Evolutionary conservation across 2,329 filamentous ascomycete genomes (phyloP).

Genomic region (Ilyonectria sp.): DNA sequence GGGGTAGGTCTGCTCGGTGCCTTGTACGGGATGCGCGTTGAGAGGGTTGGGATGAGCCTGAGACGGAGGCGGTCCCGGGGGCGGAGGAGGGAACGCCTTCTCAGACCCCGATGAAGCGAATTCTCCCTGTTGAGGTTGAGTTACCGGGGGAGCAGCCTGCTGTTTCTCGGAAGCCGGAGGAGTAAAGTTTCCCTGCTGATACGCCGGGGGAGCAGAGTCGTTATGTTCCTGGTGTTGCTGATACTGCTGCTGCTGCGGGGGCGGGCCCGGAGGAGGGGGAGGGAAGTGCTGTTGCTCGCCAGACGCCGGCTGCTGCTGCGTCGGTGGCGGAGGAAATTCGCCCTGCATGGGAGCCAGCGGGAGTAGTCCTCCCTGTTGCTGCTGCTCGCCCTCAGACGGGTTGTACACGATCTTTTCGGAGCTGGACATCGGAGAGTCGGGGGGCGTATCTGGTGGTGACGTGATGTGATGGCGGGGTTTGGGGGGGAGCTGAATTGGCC

Average conservation of each 20-base stretch:
- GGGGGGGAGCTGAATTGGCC: not conserved
- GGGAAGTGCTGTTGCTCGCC: constrained; percentile 44
- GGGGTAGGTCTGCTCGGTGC: constrained; percentile 39
- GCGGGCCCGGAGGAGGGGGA: constrained; percentile 45
- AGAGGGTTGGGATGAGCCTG: constrained; percentile 42
- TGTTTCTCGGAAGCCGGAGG: constrained; percentile 17
- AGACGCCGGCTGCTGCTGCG: constrained; percentile 18
- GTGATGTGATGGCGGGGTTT: constrained; percentile 18
- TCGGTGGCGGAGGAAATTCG: constrained; percentile 33
- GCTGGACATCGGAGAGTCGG: constrained; percentile 20
- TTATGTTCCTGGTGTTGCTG: constrained; percentile 32
- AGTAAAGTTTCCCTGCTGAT: constrained; percentile 20
- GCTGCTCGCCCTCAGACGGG: constrained; percentile 15
- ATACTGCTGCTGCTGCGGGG: constrained; percentile 38
- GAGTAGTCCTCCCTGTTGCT: constrained; percentile 13
- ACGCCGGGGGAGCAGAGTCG: constrained; percentile 21
- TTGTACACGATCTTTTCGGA: constrained; percentile 22
- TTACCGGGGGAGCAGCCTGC: not conserved
- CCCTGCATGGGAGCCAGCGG: not conserved
- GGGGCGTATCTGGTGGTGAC: not conserved
- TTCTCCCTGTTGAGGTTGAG: constrained; percentile 8
- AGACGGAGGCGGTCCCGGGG: constrained; percentile 43
- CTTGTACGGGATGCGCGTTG: constrained; percentile 25
- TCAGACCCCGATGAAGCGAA: constrained; percentile 1
- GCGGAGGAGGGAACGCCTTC: constrained; percentile 38